phyloP scores from a whole-genome alignment of 176 grass and related monocot genomes.

The Stipa capillata region DNA sequence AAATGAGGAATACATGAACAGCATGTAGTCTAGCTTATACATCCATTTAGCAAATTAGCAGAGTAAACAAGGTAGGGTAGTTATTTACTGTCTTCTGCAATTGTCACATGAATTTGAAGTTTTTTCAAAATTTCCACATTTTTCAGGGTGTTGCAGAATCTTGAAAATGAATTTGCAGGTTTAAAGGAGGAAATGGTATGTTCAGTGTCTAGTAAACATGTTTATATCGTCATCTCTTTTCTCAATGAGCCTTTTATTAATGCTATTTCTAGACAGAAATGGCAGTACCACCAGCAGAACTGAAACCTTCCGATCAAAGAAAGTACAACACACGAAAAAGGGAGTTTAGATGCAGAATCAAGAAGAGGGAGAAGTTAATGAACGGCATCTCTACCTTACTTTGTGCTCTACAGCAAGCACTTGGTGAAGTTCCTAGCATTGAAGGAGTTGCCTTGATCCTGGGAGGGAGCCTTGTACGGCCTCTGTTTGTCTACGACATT shows the following conservation, averaged over 20 bases:
- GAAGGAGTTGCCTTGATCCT: constrained; percentile 57
- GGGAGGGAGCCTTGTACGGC: constrained; percentile 59
- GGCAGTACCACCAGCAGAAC: no score
- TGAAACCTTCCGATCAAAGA: no score
- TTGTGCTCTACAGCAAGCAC: constrained; percentile 56
- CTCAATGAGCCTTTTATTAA: background rate
- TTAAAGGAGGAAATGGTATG: no score
- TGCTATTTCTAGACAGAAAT: no score
- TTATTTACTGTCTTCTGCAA: background rate
- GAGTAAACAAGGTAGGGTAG: background rate
- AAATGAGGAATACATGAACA: no score
- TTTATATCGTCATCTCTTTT: background rate
- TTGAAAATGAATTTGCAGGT: no score
- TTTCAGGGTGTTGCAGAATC: no score
- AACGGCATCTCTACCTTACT: constrained; percentile 45
- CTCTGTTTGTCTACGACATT: constrained; percentile 54
- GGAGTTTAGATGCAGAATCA: no score
- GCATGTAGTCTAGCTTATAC: no score
- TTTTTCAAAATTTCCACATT: background rate
- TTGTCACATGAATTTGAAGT: background rate
- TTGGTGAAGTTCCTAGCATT: constrained; percentile 50
- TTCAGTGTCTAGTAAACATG: background rate
- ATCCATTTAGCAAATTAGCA: no score
- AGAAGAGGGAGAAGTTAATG: no score
- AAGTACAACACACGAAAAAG: no score